Evolutionary conservation across 2,329 filamentous ascomycete species (phyloP), one percentile per base, ranked within the genome.

Genomic region (Huntiella abstrusa): DNA sequence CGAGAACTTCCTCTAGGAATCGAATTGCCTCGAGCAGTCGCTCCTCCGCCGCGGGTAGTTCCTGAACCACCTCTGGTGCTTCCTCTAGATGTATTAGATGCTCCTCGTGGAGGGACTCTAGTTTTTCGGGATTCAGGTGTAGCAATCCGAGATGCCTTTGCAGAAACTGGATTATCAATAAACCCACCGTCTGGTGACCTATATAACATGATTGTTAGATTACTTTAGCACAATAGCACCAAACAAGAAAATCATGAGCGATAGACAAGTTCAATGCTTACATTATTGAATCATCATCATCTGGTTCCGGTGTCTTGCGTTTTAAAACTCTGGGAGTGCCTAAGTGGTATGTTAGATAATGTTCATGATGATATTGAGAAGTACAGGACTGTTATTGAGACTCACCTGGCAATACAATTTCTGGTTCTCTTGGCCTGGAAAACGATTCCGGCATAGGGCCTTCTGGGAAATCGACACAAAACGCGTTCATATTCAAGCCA

Each of bases 401-500:
- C 32, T 28, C 22, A 49, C 48, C 48, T 13, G 41, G 48, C n/a
- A 49, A 36, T 12, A 32, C 17, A 11, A 22, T 19, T 12, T 74
- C 73, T 51, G 69, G 67, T 47, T 75, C 68, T 55, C 71, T 74
- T 15, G 75, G 72, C 54, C 78, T 69, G 49, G 71, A 72, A 58
- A 94, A 94, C 1, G 85, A 93, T 54, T 94, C 86, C 6, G 77
- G 58, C 52, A 93, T 75, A 0, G 87, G 87, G 1, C 82, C 83
- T 83, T 98, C 91, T 0, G 86, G 83, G 53, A 95, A 98, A 60
- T 98, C 91, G 32, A 96, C 87, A 60, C 88, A 96, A 60, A 96
- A 98, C 1, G 91, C 91, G 61, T 95, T 96, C 87, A 98, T 95
- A 58, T 96, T 96, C 59, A 98, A 62, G 2, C 91, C 91, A 56